These are phyloP conservation scores for Termitomyces sp. DNA, from an alignment of 768 basidiomycete genomes.

Conservation along the genomic window DNA sequence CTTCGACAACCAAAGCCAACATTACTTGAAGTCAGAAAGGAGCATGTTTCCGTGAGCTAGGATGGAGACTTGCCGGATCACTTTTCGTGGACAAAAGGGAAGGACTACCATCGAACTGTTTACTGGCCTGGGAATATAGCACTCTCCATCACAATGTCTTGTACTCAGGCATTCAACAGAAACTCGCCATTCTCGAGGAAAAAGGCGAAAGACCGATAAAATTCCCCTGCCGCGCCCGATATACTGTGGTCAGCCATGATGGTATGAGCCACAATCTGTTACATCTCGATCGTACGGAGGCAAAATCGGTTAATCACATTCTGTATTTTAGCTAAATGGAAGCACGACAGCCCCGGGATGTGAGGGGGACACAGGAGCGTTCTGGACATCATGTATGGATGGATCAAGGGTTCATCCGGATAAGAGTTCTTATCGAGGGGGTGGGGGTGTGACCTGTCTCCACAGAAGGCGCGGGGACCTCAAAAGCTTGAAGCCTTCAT, in stretches of 20 bases:
- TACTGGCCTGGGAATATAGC: not conserved
- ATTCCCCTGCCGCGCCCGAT: not conserved
- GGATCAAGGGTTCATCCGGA: not conserved
- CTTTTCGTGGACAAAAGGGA: not conserved
- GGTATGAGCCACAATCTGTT: not conserved
- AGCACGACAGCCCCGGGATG: not conserved
- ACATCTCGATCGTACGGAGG: too few species aligned
- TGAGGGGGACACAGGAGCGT: not conserved
- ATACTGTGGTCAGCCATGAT: not conserved
- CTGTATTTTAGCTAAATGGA: not conserved
- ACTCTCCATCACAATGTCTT: not conserved
- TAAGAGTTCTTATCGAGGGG: not conserved
- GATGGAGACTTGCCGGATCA: not conserved
- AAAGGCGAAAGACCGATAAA: not conserved
- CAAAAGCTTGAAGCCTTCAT: not conserved
- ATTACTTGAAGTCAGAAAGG: not conserved
- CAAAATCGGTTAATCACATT: not conserved
- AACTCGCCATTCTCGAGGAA: not conserved
- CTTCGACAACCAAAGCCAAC: not conserved
- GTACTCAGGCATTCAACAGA: not conserved
- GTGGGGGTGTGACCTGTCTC: not conserved
- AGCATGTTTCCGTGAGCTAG: not conserved
- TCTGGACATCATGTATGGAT: not conserved
- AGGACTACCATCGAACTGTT: not conserved
- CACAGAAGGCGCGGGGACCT: not conserved